Evolutionary conservation across 2,329 filamentous ascomycete species (phyloP).

Genomic region (Fusarium zealandicum): DNA sequence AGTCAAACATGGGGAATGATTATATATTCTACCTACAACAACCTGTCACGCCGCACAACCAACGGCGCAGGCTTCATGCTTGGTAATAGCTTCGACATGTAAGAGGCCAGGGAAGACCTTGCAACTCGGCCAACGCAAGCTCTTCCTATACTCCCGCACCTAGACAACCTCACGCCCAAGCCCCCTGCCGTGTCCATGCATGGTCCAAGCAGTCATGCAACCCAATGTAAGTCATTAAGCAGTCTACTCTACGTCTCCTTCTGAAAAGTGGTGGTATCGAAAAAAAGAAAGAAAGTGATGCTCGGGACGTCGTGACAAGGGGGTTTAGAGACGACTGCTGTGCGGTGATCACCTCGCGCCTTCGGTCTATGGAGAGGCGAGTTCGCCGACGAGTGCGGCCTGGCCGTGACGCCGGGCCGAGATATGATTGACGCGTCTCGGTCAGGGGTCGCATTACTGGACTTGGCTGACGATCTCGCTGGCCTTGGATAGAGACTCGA

Average conservation of each 20-base stretch:
- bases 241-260: conserved; percentile 47
- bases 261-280: conserved; percentile 49
- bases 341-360: conserved; percentile 9
- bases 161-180: conserved; percentile 9
- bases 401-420: conserved; percentile 21
- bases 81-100: conserved; percentile 20
- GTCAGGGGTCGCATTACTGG: conserved; percentile 53
- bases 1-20: conserved; percentile 24
- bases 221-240: conserved; percentile 42
- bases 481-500: conserved; percentile 87
- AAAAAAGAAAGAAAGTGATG: conserved; percentile 45
- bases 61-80: conserved; percentile 7
- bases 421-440: conserved; percentile 21
- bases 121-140: conserved; percentile 11
- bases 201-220: conserved; percentile 23
- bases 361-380: conserved; percentile 17
- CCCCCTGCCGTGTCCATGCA: conserved; percentile 6
- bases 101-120: conserved; percentile 22
- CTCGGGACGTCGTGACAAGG: conserved; percentile 25
- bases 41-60: conserved; percentile 28
- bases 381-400: conserved; percentile 14
- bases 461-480: conserved; percentile 94
- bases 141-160: conserved; percentile 27
- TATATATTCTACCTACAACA: conserved; percentile 41
- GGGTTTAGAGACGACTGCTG: conserved; percentile 16